Conservation (phyloP, 2,329 filamentous ascomycete species). For the Berkeleyomyces rouxiae region DNA sequence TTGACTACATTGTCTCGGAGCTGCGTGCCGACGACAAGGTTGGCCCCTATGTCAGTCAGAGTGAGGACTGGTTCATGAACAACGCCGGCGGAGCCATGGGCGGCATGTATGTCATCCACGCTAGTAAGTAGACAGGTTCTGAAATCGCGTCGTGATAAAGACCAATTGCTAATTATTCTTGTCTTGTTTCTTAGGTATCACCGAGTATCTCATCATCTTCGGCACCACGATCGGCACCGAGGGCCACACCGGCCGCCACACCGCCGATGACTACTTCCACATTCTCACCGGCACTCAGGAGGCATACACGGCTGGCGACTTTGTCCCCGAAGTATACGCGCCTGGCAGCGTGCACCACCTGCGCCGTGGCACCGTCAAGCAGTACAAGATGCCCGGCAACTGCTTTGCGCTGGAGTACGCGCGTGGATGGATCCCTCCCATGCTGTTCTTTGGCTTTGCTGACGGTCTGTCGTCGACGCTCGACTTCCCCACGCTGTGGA, state of each 20-base stretch:
- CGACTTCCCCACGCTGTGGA: constrained; percentile 72
- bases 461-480: constrained; percentile 67
- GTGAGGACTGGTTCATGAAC: constrained; percentile 82
- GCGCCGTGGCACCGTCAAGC: constrained; percentile 53
- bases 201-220: constrained; percentile 83
- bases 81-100: constrained; percentile 87
- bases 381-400: constrained; percentile 62
- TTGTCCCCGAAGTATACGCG: constrained; percentile 52
- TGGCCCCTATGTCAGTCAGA: constrained; percentile 42
- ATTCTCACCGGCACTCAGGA: constrained; percentile 66
- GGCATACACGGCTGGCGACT: constrained; percentile 54
- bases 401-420: constrained; percentile 78
- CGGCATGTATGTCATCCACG: constrained; percentile 78
- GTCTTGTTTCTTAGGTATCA: constrained; percentile 37
- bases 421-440: constrained; percentile 78
- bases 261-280: constrained; percentile 87
- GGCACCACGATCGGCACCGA: constrained; percentile 72
- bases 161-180: constrained; percentile 6
- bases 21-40: constrained; percentile 34
- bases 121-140: constrained; percentile 37
- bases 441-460: constrained; percentile 80
- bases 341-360: constrained; percentile 57
- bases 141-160: not conserved
- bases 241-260: constrained; percentile 76
- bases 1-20: constrained; percentile 52